Conservation (phyloP, 495 filamentous ascomycete genomes). For the Penicillium egyptiacum region DNA sequence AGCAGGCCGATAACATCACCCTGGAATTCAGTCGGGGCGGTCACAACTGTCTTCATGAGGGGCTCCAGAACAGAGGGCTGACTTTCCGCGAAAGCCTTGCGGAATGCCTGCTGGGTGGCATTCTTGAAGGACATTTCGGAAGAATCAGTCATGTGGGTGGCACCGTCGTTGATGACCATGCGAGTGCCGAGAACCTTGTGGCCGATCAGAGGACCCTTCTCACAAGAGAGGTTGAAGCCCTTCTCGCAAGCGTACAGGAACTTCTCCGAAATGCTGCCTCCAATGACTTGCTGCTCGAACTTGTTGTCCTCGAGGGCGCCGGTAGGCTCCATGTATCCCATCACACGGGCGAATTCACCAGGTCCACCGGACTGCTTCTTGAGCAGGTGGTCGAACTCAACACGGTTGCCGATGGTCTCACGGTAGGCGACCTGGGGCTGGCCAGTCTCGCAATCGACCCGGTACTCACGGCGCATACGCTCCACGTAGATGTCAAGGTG, state of each 20-base stretch:
- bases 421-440: slow-evolving; percentile 97
- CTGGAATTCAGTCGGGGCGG: slow-evolving; percentile 96
- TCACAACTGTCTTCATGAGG: slow-evolving; percentile 96
- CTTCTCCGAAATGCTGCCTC: slow-evolving; percentile 93
- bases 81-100: slow-evolving; percentile 82
- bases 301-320: slow-evolving; percentile 68
- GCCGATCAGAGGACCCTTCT: slow-evolving; percentile 88
- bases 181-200: slow-evolving; percentile 86
- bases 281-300: slow-evolving; percentile 83
- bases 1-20: slow-evolving; percentile 90
- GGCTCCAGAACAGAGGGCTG: slow-evolving; percentile 86
- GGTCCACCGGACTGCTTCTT: slow-evolving; percentile 97
- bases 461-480: slow-evolving; percentile 97
- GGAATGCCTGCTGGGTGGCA: slow-evolving; percentile 95
- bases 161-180: slow-evolving; percentile 96
- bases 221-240: slow-evolving; percentile 82
- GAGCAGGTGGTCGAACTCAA: slow-evolving; percentile 88
- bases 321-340: slow-evolving; percentile 90
- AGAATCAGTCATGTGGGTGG: slow-evolving; percentile 97
- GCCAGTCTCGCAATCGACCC: slow-evolving; percentile 91
- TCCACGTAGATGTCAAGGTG: slow-evolving; percentile 98
- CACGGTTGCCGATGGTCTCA: slow-evolving; percentile 78
- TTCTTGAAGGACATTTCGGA: slow-evolving; percentile 98
- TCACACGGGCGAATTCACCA: slow-evolving; percentile 92
- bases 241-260: slow-evolving; percentile 95